Evolutionary conservation across 164 flowering plant genomes (phyloP).

Genomic region (Kingdonia uniflora): DNA sequence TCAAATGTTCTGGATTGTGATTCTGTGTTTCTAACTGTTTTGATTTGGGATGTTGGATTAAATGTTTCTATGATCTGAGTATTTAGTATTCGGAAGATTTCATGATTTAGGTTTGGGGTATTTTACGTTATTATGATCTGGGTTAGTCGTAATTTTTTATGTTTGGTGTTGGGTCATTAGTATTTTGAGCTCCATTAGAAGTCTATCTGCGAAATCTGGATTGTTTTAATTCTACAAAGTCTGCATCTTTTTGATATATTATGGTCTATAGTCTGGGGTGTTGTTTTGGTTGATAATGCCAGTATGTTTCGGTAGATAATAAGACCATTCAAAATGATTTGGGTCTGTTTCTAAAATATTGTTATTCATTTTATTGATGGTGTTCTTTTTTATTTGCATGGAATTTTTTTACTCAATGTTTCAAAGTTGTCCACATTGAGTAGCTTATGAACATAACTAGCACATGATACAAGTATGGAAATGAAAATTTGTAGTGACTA

Average conservation of each 20-base stretch:
- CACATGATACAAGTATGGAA: background rate
- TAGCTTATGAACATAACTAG: background rate
- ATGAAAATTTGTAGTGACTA: background rate
- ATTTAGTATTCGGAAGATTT: background rate
- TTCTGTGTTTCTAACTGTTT: too few relatives aligned
- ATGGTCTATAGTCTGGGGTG: background rate
- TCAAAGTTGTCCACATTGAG: background rate
- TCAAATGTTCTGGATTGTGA: too few relatives aligned
- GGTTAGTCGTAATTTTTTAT: background rate
- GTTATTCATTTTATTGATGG: background rate
- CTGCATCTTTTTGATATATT: background rate
- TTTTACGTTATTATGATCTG: background rate
- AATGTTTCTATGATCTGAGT: conserved; percentile 17
- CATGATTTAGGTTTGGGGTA: background rate
- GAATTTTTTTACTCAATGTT: background rate
- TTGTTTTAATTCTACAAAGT: background rate
- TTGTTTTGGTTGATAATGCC: background rate
- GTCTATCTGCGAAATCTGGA: background rate
- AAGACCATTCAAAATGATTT: background rate
- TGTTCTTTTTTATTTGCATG: background rate
- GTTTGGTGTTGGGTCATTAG: background rate
- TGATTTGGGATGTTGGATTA: too few relatives aligned
- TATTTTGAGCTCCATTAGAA: background rate
- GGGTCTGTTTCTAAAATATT: background rate
- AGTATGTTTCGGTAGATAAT: background rate